Percentiles rank a stretch among this genome's conserved stretches.
phyloP scores from a whole-genome alignment of 768 basidiomycete species.

The Sarcomyxa edulis region DNA sequence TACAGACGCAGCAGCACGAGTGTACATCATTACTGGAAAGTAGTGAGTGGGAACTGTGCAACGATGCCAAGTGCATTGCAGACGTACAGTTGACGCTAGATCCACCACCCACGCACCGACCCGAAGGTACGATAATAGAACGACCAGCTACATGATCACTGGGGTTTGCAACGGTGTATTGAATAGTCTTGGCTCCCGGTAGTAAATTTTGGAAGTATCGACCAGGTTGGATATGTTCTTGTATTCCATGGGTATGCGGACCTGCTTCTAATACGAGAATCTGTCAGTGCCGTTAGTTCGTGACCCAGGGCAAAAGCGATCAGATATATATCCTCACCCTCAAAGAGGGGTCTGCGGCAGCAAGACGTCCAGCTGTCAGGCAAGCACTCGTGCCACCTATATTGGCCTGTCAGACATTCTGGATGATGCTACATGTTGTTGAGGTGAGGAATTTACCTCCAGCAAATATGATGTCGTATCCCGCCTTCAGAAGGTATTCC shows the following conservation, averaged over 20 bases:
- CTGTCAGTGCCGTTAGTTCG: too few species aligned
- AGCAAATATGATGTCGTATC: conserved; percentile 49
- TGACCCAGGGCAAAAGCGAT: too few species aligned
- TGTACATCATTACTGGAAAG: conserved; percentile 56
- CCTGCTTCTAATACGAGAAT: conserved; percentile 49
- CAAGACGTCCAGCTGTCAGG: conserved; percentile 31
- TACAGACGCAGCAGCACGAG: conserved; percentile 53
- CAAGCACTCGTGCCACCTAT: conserved; percentile 37
- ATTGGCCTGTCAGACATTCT: too few species aligned
- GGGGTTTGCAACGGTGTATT: conserved; percentile 36
- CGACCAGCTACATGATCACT: conserved; percentile 40
- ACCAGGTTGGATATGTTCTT: conserved; percentile 48
- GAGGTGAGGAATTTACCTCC: conserved; percentile 54
- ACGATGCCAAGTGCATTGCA: too few species aligned
- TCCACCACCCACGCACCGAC: conserved; percentile 56
- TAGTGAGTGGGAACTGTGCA: too few species aligned
- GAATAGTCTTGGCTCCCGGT: conserved; percentile 34
- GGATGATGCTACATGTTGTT: too few species aligned
- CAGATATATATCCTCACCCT: too few species aligned
- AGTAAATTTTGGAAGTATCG: conserved; percentile 39
- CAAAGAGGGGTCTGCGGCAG: conserved; percentile 28
- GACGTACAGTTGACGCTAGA: conserved; percentile 54
- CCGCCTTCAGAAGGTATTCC: neutral
- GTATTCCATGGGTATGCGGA: conserved; percentile 39
- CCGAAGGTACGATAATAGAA: conserved; percentile 33